Percentiles rank a stretch among this genome's conserved stretches.
Conservation (phyloP, 2,329 filamentous ascomycete species). For the Shiraia sp. region DNA sequence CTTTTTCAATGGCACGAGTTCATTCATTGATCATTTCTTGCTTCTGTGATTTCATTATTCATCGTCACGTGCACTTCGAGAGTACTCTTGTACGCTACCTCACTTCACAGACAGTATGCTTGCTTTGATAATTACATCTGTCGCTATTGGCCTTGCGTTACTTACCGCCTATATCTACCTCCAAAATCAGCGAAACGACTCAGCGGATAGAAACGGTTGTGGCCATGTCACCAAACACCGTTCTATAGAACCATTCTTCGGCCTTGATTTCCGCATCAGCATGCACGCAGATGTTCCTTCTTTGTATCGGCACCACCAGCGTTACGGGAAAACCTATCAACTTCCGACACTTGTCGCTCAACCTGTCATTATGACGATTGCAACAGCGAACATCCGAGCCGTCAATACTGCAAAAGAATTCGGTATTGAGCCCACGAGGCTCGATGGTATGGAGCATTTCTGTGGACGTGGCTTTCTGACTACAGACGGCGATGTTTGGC, state of each 20-base stretch:
- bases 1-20: no score
- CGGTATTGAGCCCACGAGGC: constrained; percentile 24
- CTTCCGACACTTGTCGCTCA: not conserved
- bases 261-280: not conserved
- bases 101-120: no score
- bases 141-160: no score
- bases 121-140: no score
- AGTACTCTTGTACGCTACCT: no score
- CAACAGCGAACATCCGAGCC: constrained; percentile 47
- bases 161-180: no score
- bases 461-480: constrained; percentile 47
- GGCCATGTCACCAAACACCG: no score
- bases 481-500: constrained; percentile 40
- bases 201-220: no score
- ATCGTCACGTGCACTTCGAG: no score
- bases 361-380: constrained; percentile 35
- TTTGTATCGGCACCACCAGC: constrained; percentile 20
- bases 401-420: constrained; percentile 43
- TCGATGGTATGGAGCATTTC: constrained; percentile 37
- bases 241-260: not conserved
- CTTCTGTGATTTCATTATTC: no score
- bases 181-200: no score
- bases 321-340: constrained; percentile 45
- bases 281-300: constrained; percentile 1
- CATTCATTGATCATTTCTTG: no score